These are phyloP conservation scores for Aspergillus vadensis DNA, from an alignment of 2,329 filamentous ascomycete genomes.

Conservation along the genomic window DNA sequence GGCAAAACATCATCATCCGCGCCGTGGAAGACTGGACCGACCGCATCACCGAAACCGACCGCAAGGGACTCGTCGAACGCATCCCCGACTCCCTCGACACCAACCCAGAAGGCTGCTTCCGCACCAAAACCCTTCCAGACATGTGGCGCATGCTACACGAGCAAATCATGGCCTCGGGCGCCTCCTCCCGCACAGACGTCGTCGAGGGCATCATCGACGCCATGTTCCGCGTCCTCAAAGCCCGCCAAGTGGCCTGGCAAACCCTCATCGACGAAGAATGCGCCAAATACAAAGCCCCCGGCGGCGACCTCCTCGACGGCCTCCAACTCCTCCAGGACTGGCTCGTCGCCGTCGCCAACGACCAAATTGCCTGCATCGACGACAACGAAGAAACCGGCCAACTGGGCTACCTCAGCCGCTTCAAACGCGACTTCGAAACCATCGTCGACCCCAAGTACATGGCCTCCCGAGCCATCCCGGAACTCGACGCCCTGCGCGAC, in stretches of 20 bases:
- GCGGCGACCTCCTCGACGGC: constrained; percentile 60
- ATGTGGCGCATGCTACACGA: constrained; percentile 98
- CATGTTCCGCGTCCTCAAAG: constrained; percentile 86
- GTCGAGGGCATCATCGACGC: constrained; percentile 93
- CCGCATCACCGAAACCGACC: constrained; percentile 81
- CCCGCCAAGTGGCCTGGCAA: constrained; percentile 83
- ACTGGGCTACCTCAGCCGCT: constrained; percentile 80
- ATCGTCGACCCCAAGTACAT: constrained; percentile 80
- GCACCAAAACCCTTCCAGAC: constrained; percentile 87
- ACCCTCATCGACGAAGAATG: constrained; percentile 85
- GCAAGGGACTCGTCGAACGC: constrained; percentile 76
- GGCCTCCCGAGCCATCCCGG: constrained; percentile 67
- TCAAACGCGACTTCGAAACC: constrained; percentile 79
- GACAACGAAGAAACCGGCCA: constrained; percentile 76
- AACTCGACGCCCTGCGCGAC: constrained; percentile 76
- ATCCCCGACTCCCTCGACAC: constrained; percentile 79
- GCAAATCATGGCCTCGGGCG: constrained; percentile 81
- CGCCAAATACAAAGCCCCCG: constrained; percentile 64
- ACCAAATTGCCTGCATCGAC: constrained; percentile 97
- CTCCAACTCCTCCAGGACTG: constrained; percentile 79
- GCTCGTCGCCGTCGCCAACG: constrained; percentile 95
- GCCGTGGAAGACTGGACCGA: constrained; percentile 98
- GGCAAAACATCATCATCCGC: constrained; percentile 91
- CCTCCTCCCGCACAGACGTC: constrained; percentile 84
- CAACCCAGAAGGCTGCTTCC: constrained; percentile 86